phyloP scores from a whole-genome alignment of 441 rosid genomes.

The Pelargonium australe region DNA sequence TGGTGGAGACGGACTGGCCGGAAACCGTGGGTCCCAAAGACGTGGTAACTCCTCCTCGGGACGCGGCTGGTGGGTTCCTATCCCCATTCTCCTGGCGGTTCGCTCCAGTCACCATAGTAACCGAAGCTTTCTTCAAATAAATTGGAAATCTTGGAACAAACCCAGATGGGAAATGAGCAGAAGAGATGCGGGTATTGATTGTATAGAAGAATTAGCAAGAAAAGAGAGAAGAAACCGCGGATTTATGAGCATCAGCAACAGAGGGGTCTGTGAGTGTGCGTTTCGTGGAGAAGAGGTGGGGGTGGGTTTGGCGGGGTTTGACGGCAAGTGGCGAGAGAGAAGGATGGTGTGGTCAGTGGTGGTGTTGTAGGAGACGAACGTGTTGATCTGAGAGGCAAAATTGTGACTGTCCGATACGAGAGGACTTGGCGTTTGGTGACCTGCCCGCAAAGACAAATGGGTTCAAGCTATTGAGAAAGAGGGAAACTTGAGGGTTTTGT shows the following conservation, averaged over 20 bases:
- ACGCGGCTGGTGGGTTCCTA: slow-evolving; percentile 32
- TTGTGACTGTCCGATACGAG: slow-evolving; percentile 14
- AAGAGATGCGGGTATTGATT: slow-evolving; percentile 23
- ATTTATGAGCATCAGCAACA: slow-evolving; percentile 13
- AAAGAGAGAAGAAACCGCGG: not conserved
- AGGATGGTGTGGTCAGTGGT: no score
- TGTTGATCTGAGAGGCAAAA: slow-evolving; percentile 22
- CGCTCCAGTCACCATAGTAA: slow-evolving; percentile 33
- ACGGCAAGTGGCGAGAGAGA: not conserved
- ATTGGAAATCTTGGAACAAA: slow-evolving; percentile 12
- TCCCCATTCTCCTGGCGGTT: slow-evolving; percentile 50
- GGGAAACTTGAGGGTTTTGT: slow-evolving; percentile 22
- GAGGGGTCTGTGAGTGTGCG: not conserved
- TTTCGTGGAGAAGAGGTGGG: not conserved
- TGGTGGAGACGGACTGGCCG: slow-evolving; percentile 87
- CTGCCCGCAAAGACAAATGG: slow-evolving; percentile 3
- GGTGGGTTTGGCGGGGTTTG: slow-evolving; percentile 3
- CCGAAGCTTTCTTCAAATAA: slow-evolving; percentile 13
- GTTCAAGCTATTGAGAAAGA: slow-evolving; percentile 20
- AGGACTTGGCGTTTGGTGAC: slow-evolving; percentile 13
- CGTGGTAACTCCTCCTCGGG: slow-evolving; percentile 47
- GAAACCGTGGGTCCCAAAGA: slow-evolving; percentile 78
- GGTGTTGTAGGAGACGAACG: not conserved
- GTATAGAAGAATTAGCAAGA: slow-evolving; percentile 4
- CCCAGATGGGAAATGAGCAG: slow-evolving; percentile 30